Base-by-base conservation (phyloP, 2,329 filamentous ascomycete genomes). In the Chalaropsis thielavioides region DNA sequence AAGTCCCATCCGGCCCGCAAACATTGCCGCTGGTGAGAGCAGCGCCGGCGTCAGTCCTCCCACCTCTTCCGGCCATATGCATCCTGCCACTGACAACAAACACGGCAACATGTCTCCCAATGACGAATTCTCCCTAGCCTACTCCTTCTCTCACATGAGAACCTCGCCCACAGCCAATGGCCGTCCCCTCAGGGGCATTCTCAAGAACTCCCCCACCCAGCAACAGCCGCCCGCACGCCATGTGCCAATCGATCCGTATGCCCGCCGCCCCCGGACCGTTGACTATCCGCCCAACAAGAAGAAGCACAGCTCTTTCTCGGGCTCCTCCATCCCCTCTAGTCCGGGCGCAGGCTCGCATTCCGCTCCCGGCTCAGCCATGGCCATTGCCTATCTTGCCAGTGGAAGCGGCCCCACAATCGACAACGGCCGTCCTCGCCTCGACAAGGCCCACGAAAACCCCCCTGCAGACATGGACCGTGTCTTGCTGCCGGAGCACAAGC, bases 1-100 rank as follows among this genome's bases (percentile, higher is more conserved):
- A 68, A 70, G 72, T 65, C 71, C 74, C 31, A 68, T 73, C 62
- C 75, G 74, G 62, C 76, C 78, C 22, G 22, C n/a, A 46, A 46
- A 19, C 1, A 54, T 19, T 15, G 24, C 49, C 24, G 24, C 15
- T 10, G 13, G 49, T 24, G 22, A 8, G 19, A 31, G 19, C 24
- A 54, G 13, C 49, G 10, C 13, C 10, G 24, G 15, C 15, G 19
- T 3, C 19, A 27, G 15, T 11, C 24, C 49, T 27, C 2, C 24
- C 49, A 54, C 24, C 24, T 4, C 24, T 13, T 22, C 49, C 24
- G 22, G 17, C 17, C n/a, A 17, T 2, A 17, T 19, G 44, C 44
- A 7, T 17, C 44, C 44, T 19, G 44, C 44, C 44, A 46, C 44
- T 46, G 5, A 24, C 22, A 54, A 27, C 24, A 27, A 13, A 6